Conservation (phyloP, 352 stramenopile species). For the Vaucheria bursata region DNA sequence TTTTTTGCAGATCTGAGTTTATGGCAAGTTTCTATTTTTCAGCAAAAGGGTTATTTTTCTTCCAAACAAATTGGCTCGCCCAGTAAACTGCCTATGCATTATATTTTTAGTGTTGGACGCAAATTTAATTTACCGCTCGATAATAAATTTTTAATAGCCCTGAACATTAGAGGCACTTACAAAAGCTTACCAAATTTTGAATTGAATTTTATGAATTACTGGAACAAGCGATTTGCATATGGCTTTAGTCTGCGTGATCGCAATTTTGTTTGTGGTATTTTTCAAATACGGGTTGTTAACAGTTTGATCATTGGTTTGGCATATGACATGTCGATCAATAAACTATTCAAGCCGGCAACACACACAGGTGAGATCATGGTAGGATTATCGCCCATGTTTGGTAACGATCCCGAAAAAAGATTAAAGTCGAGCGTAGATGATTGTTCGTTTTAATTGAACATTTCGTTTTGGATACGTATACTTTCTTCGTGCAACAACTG, state of each 20-base stretch:
- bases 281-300: neutral
- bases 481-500: no score
- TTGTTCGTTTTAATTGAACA: neutral
- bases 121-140: neutral
- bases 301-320: neutral
- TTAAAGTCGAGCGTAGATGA: neutral
- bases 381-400: neutral
- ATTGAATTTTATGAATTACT: constrained; percentile 2
- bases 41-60: neutral
- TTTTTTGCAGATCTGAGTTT: neutral
- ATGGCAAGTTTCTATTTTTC: neutral
- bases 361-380: neutral
- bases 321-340: neutral
- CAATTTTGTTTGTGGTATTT: neutral
- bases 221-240: neutral
- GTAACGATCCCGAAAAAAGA: neutral
- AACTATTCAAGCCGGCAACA: neutral
- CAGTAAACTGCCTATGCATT: neutral
- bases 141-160: neutral
- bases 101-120: neutral
- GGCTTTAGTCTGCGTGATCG: neutral
- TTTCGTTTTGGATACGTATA: no score
- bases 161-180: neutral
- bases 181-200: neutral
- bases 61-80: neutral